Conservation (phyloP, 2,329 filamentous ascomycete genomes). For the Ophiostoma sp. region DNA sequence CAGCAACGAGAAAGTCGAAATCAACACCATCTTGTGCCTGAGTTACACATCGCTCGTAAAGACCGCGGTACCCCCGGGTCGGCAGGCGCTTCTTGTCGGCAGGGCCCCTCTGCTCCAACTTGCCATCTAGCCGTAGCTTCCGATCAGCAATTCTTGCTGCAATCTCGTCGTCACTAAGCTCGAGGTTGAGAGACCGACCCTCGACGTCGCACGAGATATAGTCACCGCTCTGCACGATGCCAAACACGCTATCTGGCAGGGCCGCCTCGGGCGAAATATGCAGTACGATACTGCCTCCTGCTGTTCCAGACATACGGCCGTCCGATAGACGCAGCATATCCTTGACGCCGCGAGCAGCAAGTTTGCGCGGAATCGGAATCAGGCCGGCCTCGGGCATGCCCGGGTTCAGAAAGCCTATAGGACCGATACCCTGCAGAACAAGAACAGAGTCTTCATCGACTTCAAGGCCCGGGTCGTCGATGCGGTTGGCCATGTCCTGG, state of each 20-base stretch:
- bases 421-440: slow-evolving; percentile 82
- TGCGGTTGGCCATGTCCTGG: slow-evolving; percentile 65
- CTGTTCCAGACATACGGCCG: slow-evolving; percentile 79
- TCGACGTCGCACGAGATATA: slow-evolving; percentile 71
- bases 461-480: slow-evolving; percentile 54
- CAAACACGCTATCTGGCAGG: slow-evolving; percentile 67
- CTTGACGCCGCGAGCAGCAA: slow-evolving; percentile 64
- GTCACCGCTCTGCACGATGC: slow-evolving; percentile 70
- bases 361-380: slow-evolving; percentile 64
- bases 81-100: slow-evolving; percentile 16
- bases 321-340: slow-evolving; percentile 85
- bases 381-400: slow-evolving; percentile 84
- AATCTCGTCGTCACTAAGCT: slow-evolving; percentile 67
- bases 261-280: slow-evolving; percentile 85
- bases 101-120: slow-evolving; percentile 14
- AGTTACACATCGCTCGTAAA: slow-evolving; percentile 56
- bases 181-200: slow-evolving; percentile 52
- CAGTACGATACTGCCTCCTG: slow-evolving; percentile 82
- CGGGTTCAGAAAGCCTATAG: slow-evolving; percentile 52
- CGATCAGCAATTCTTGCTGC: slow-evolving; percentile 43
- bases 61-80: slow-evolving; percentile 48
- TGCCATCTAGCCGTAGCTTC: slow-evolving; percentile 28
- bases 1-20: slow-evolving; percentile 56
- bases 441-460: slow-evolving; percentile 58
- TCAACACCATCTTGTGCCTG: slow-evolving; percentile 55